Percentiles rank a stretch among this genome's conserved stretches.
Conservation (phyloP, 768 basidiomycete genomes). For the Hygrophorus russula region DNA sequence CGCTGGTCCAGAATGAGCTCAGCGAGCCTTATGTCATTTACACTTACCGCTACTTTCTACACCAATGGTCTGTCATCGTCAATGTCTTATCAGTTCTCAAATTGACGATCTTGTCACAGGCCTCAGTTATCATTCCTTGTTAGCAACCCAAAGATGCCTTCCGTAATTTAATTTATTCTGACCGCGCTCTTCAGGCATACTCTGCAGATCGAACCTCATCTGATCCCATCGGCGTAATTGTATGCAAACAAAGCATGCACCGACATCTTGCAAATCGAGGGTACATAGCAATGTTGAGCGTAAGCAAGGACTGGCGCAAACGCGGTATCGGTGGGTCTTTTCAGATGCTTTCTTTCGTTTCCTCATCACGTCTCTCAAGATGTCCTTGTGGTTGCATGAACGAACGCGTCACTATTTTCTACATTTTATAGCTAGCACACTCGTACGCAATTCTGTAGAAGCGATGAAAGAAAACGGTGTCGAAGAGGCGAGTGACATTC, state of each 20-base stretch:
- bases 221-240: conserved; percentile 79
- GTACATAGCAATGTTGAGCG: conserved; percentile 97
- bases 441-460: conserved; percentile 74
- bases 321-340: conserved; percentile 76
- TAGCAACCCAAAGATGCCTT: conserved; percentile 9
- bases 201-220: conserved; percentile 29
- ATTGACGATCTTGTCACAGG: conserved; percentile 34
- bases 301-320: conserved; percentile 74
- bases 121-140: conserved; percentile 82
- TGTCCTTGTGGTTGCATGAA: conserved; percentile 9
- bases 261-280: conserved; percentile 67
- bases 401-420: conserved; percentile 3
- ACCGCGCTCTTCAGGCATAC: conserved; percentile 36
- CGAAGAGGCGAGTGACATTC: conserved; percentile 57
- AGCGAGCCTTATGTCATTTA: conserved; percentile 95
- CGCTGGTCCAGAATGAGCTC: conserved; percentile 82
- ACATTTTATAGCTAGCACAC: conserved; percentile 56
- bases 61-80: conserved; percentile 70
- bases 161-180: not conserved
- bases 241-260: conserved; percentile 95
- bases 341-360: conserved; percentile 22
- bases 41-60: conserved; percentile 93
- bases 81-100: conserved; percentile 9
- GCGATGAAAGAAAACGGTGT: conserved; percentile 78
- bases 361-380: conserved; percentile 36